A percentile compares a stretch with the other conserved stretches of the same genome.
phyloP scores from a whole-genome alignment of 768 basidiomycete species.

The Flagelloscypha sp. region DNA sequence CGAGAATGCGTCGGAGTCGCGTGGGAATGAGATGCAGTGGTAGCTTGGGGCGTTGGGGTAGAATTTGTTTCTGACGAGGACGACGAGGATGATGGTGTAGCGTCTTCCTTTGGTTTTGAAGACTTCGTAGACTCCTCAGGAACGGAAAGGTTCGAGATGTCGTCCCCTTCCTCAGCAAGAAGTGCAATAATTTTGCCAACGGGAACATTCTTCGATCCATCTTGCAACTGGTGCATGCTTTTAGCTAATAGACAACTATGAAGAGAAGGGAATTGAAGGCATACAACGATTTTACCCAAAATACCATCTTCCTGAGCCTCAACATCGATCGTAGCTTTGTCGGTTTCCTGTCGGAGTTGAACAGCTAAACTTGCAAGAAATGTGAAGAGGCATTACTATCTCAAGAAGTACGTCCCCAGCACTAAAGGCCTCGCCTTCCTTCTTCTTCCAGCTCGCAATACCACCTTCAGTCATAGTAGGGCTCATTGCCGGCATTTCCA shows the following conservation, averaged over 20 bases:
- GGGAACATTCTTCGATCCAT: slow-evolving; percentile 76
- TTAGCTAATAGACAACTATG: neutral
- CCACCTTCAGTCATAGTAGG: slow-evolving; percentile 96
- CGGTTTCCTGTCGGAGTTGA: slow-evolving; percentile 59
- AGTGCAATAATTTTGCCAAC: slow-evolving; percentile 89
- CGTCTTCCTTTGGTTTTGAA: slow-evolving; percentile 26
- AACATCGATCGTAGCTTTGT: slow-evolving; percentile 96
- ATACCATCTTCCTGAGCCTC: slow-evolving; percentile 97
- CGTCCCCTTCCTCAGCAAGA: slow-evolving; percentile 93
- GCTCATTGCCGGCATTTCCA: slow-evolving; percentile 95
- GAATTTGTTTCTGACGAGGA: slow-evolving; percentile 24
- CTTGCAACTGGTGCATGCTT: slow-evolving; percentile 40
- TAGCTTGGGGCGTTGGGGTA: slow-evolving; percentile 15
- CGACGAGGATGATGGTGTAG: slow-evolving; percentile 20
- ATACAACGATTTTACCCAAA: slow-evolving; percentile 85
- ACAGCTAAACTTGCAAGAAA: neutral
- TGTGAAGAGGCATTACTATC: slow-evolving; percentile 51
- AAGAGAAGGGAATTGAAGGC: slow-evolving; percentile 16
- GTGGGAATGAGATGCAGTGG: slow-evolving; percentile 20
- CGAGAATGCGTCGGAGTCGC: slow-evolving; percentile 44
- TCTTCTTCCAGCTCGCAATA: slow-evolving; percentile 85
- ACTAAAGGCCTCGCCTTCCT: slow-evolving; percentile 70
- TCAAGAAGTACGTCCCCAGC: slow-evolving; percentile 85
- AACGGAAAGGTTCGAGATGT: slow-evolving; percentile 74
- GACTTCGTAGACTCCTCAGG: slow-evolving; percentile 34